Base-by-base conservation (phyloP, 768 basidiomycete genomes). In the Calocera viscosa region DNA sequence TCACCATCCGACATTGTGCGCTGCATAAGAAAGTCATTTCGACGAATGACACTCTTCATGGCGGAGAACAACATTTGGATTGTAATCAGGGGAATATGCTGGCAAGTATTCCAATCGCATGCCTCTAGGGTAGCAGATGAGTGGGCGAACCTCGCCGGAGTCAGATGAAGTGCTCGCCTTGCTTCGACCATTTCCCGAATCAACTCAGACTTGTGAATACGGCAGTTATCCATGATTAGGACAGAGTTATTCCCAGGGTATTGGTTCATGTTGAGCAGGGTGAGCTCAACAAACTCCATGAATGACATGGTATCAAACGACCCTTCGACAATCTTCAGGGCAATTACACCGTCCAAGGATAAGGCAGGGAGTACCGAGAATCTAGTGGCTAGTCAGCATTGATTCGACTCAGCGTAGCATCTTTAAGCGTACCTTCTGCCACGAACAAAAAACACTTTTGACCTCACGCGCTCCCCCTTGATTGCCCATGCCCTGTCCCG, bases 241-340 rank as follows among this genome's bases (percentile, higher is more conserved):
- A 79, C 77, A 2, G 75, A 78, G 14, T 78, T 77, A 1, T 68
- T 70, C 0, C 32, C 68, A 0, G 77, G 79, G 49, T 69, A 80
- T 0, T 75, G 78, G n/a, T 78, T 67, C 80, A 81, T 81, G 1
- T 67, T 35, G 30, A 73, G 70, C 1, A 81, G 74, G 0, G 80
- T 68, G 0, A 71, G 69, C 2, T 71, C 47, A 14, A 82, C 71
- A 66, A 79, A 81, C 0, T 70, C 24, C 0, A 41, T 33, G 68
- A 81, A 80, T 1, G 8, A 30, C 8, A 28, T 68, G 0, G 64
- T 68, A 24, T 70, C 77, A 67, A 74, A 78, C 1, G 77, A 73
- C 0, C 75, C 73, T 26, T 74, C 67, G 1, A 74, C 64, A 26
- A 78, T 70, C 12, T 74, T 68, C 7, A 38, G 35, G 14, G 35